Evolutionary conservation across 441 rosid genomes (phyloP).

Genomic region (Kokia cookei): DNA sequence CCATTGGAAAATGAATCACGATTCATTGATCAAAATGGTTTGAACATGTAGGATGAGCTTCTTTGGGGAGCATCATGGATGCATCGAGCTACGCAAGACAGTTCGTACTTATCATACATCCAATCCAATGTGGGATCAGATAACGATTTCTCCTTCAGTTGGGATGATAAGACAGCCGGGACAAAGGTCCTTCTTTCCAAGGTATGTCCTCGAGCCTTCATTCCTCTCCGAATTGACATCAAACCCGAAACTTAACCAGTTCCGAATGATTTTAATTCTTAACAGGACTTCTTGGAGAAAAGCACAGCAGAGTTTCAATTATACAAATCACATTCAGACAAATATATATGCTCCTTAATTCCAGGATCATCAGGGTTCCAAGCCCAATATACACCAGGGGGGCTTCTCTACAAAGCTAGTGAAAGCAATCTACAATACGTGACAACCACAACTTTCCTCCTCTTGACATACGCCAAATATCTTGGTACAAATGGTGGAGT

Average conservation of each 20-base stretch:
- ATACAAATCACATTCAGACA: constrained; percentile 65
- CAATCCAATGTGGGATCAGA: constrained; percentile 64
- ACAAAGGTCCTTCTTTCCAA: constrained; percentile 69
- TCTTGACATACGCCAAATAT: constrained; percentile 71
- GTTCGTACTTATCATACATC: constrained; percentile 49
- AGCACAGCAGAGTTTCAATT: constrained; percentile 29
- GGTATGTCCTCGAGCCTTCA: constrained; percentile 27
- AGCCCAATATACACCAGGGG: constrained; percentile 77
- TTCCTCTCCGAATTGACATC: neutral
- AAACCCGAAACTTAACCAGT: neutral
- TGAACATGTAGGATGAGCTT: constrained; percentile 65
- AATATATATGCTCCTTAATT: constrained; percentile 64
- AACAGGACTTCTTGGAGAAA: constrained; percentile 62
- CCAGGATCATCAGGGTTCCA: constrained; percentile 57
- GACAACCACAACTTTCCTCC: constrained; percentile 62
- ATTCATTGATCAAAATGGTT: neutral
- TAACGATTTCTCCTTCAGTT: constrained; percentile 60
- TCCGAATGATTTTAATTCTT: neutral
- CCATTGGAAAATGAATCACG: neutral
- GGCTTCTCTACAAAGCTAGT: constrained; percentile 61
- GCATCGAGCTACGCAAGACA: constrained; percentile 61
- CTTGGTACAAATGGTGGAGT: constrained; percentile 35
- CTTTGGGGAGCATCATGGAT: constrained; percentile 98
- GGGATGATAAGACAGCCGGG: constrained; percentile 85
- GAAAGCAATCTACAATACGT: constrained; percentile 79